These are phyloP conservation scores for Sporodiniella umbellata DNA, from an alignment of 371 early-diverging fungal species.

Conservation along the genomic window DNA sequence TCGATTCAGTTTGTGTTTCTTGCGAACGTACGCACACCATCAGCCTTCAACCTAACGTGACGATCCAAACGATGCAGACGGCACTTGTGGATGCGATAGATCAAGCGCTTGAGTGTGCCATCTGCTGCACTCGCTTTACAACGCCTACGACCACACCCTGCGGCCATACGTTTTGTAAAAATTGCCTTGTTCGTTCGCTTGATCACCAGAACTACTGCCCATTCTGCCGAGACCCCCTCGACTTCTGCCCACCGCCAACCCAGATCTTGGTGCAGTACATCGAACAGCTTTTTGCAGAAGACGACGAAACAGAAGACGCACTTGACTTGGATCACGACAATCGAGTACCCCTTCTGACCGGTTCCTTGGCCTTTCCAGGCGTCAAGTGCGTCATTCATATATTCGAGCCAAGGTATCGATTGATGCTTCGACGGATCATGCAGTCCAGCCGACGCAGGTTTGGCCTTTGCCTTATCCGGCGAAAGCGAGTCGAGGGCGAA, in stretches of 20 bases:
- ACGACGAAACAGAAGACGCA: constrained; percentile 12
- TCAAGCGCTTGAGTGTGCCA: constrained; percentile 57
- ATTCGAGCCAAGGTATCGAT: constrained; percentile 63
- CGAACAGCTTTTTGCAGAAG: constrained; percentile 5
- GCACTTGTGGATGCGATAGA: not conserved
- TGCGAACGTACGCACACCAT: constrained; percentile 19
- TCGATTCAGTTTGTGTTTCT: constrained; percentile 1
- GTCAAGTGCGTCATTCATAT: constrained; percentile 62
- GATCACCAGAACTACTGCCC: constrained; percentile 33
- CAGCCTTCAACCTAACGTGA: constrained; percentile 10
- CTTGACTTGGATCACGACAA: constrained; percentile 6
- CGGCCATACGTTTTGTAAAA: constrained; percentile 69
- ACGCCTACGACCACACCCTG: constrained; percentile 65
- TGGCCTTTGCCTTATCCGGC: constrained; percentile 51
- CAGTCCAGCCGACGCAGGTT: constrained; percentile 47
- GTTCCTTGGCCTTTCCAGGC: constrained; percentile 60
- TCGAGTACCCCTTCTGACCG: constrained; percentile 57
- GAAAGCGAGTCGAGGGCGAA: constrained; percentile 10
- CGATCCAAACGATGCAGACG: constrained; percentile 12
- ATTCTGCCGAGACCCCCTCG: constrained; percentile 23
- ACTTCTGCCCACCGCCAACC: constrained; percentile 25
- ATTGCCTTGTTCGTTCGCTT: constrained; percentile 46
- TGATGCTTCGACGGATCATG: constrained; percentile 57
- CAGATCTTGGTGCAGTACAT: constrained; percentile 8
- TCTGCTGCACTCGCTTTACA: constrained; percentile 55